phyloP scores from a whole-genome alignment of 176 grass and related monocot species.

The Avena sativa region DNA sequence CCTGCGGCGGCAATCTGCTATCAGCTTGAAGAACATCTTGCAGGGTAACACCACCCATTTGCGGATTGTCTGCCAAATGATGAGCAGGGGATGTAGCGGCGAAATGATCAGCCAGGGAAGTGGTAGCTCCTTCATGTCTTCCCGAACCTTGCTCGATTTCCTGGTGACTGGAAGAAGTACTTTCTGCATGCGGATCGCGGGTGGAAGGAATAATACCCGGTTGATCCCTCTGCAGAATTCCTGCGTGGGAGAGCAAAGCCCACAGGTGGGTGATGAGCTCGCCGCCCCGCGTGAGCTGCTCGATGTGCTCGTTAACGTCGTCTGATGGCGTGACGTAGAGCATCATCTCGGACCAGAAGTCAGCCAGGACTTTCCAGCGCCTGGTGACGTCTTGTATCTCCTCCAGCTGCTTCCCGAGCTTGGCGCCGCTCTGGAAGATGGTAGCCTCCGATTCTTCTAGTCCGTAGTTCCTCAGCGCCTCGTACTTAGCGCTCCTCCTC shows the following conservation, averaged over 20 bases:
- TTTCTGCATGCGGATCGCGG: neutral
- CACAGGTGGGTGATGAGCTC: conserved; percentile 25
- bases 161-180: neutral
- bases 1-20: neutral
- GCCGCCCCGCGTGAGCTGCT: neutral
- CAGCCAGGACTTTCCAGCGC: conserved; percentile 12
- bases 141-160: neutral
- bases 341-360: neutral
- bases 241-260: neutral
- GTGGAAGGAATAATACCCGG: neutral
- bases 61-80: neutral
- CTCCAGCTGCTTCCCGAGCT: conserved; percentile 10
- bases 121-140: neutral
- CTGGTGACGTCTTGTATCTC: neutral
- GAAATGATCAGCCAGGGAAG: neutral
- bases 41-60: neutral
- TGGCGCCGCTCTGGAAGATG: neutral
- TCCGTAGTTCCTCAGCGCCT: neutral
- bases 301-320: neutral
- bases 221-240: neutral
- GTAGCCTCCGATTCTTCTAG: neutral
- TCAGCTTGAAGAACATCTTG: conserved; percentile 20
- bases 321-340: neutral
- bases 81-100: neutral
- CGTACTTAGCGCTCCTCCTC: neutral